Evolutionary conservation across 805 yeast genomes (phyloP), one percentile per base, ranked within the genome.

Genomic region (Alloascoidea africana): DNA sequence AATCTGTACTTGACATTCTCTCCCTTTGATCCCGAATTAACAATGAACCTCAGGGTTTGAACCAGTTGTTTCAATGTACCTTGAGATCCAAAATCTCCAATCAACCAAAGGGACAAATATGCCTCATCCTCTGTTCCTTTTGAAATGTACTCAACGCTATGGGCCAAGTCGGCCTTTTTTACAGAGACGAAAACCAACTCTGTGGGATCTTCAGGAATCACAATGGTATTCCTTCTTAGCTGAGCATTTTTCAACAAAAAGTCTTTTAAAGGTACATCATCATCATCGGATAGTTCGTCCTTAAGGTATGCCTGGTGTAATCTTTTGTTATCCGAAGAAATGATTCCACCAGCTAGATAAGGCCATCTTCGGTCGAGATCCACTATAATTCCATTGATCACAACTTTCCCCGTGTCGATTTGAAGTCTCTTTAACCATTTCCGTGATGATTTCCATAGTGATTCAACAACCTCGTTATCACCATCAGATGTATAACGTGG

Each of bases 51-150:
- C 23, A 66, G 43, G 0, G 66, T 42, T 19, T 58, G 58, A 15
- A 53, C 37, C 5, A 79, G 47, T 49, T 78, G 83, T 3, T 54
- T 42, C 18, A 66, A 45, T 4, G 68, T 57, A 3, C 48, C 34
- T 2, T 44, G 18, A 2, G 61, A 47, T 17, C 59, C 55, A 40
- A 77, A 66, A 46, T 76, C 71, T 27, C 83, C 91, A 38, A 75
- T 60, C 6, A 80, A 44, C 54, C 84, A 74, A 5, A 76, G 34
- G 1, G 60, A 51, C 6, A 45, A 40, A 3, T 41, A 37, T 14
- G 39, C 11, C 2, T 27, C 50, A 0, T 58, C 48, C 3, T 32
- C 39, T 14, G 52, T 33, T n/a, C 30, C 30, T 8, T 8, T 8
- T 23, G n/a, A 23, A n/a, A 23, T 23, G n/a, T 23, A 23, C 30